phyloP scores from a whole-genome alignment of 2,329 filamentous ascomycete species.

The Alternaria postmessia region DNA sequence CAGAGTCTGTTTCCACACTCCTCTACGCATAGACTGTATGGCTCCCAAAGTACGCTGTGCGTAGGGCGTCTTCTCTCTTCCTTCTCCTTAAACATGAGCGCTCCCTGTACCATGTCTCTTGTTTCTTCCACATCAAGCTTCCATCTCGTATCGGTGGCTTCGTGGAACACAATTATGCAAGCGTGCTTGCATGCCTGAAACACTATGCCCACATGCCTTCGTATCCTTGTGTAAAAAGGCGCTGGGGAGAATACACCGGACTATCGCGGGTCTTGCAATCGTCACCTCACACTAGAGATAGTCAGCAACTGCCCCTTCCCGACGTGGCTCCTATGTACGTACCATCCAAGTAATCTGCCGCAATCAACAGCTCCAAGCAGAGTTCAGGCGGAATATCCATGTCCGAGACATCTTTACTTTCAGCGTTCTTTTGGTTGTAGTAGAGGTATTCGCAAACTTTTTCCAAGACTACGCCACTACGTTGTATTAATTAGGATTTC shows the following conservation, averaged over 20 bases:
- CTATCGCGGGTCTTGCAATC: not conserved
- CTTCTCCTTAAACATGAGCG: not conserved
- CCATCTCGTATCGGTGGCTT: not conserved
- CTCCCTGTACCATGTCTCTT: not conserved
- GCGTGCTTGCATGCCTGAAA: not conserved
- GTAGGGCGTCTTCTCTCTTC: not conserved
- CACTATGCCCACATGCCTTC: not conserved
- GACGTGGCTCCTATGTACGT: not conserved
- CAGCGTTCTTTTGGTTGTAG: conserved; percentile 78
- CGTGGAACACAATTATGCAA: not conserved
- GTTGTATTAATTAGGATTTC: conserved; percentile 7
- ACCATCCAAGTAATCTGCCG: conserved; percentile 74
- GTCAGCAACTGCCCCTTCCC: not conserved
- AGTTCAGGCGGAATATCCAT: conserved; percentile 83
- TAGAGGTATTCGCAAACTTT: conserved; percentile 86
- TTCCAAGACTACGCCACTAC: conserved; percentile 75
- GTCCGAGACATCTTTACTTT: conserved; percentile 76
- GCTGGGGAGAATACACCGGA: too few relatives aligned
- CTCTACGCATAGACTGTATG: not conserved
- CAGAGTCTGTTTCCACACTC: not conserved
- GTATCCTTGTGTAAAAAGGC: not conserved
- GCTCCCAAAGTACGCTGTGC: not conserved
- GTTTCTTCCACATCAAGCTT: not conserved
- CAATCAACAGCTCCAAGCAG: conserved; percentile 78
- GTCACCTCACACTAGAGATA: not conserved